Evolutionary conservation across 306 rosid genomes (phyloP), one percentile per base, ranked within the genome.

Genomic region (Pterocarpus macrocarpus): DNA sequence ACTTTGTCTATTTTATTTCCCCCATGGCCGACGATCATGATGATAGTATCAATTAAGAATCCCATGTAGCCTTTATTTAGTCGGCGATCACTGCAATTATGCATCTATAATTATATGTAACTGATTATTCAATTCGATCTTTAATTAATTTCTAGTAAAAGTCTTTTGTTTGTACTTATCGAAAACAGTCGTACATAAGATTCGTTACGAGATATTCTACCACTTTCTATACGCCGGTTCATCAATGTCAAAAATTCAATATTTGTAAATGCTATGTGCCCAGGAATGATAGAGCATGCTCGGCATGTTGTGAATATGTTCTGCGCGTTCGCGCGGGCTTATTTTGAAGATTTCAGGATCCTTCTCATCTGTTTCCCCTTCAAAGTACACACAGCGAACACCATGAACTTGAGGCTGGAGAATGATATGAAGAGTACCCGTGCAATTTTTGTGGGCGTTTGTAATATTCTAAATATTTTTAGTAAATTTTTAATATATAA

Each of bases 21-120:
- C 14, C 9, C 45, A 44, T 68, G 90, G 81, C 90, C 90, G 81
- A 87, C 86, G 17, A 2, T 81, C 81, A 87, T 86, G 76, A 86
- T 86, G 83, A 83, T 10, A 86, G 81, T 80, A 76, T 80, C 77
- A 71, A 47, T 69, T 10, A 76, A 75, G 76, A 83, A 83, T 86
- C 81, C 47, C 1, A 67, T 12, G 56, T 14, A 77, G 45, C 85
- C 72, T 71, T 86, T 67, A 12, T 83, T 63, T 49, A 87, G 82
- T 76, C 81, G 87, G 87, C 84, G 81, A 16, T 64, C 47, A 43
- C 47, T 39, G 56, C 58, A 45, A 62, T 83, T 16, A 64, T 45
- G 14, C 63, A 77, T 73, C 72, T 55, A 14, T 17, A 33, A 55
- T 55, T 55, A 16, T 16, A 15, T 9, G 32, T 38, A 72, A 6